These are phyloP conservation scores for Lactifluus piperatus DNA, from an alignment of 768 basidiomycete species.

Conservation along the genomic window DNA sequence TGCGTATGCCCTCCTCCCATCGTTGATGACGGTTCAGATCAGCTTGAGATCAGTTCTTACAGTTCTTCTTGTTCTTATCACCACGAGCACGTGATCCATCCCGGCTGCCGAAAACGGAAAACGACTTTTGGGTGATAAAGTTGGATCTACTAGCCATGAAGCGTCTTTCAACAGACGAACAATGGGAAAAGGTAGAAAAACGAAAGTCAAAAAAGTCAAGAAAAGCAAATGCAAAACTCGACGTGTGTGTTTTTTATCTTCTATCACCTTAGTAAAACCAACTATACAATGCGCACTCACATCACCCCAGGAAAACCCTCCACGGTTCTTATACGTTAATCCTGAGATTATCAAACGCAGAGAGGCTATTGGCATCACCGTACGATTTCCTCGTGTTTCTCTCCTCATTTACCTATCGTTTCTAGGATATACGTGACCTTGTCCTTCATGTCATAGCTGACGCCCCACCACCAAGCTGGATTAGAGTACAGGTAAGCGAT, in stretches of 20 bases:
- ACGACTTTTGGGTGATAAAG: too few relatives aligned
- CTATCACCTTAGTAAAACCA: not conserved
- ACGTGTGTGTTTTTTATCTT: slow-evolving; percentile 42
- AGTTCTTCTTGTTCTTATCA: too few relatives aligned
- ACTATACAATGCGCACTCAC: slow-evolving; percentile 15
- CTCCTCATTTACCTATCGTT: not conserved
- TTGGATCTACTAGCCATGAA: too few relatives aligned
- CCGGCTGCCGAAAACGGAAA: too few relatives aligned
- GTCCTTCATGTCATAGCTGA: slow-evolving; percentile 76
- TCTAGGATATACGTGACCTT: slow-evolving; percentile 82
- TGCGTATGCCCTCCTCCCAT: too few relatives aligned
- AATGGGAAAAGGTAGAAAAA: slow-evolving; percentile 66
- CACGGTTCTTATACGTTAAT: slow-evolving; percentile 76
- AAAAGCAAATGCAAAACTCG: slow-evolving; percentile 47
- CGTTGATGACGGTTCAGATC: too few relatives aligned
- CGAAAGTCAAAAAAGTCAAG: slow-evolving; percentile 62
- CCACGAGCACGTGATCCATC: too few relatives aligned
- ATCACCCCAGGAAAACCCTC: slow-evolving; percentile 40
- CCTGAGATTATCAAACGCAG: slow-evolving; percentile 64
- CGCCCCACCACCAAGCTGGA: slow-evolving; percentile 79
- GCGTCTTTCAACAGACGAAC: too few relatives aligned
- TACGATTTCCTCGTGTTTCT: slow-evolving; percentile 29
- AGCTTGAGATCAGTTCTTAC: too few relatives aligned
- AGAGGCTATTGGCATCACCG: slow-evolving; percentile 73
- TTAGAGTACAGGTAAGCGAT: slow-evolving; percentile 62